A percentile compares a stretch with the other conserved stretches of the same genome.
Evolutionary conservation across 2,329 filamentous ascomycete genomes (phyloP).

Genomic region (Alternaria rosae): DNA sequence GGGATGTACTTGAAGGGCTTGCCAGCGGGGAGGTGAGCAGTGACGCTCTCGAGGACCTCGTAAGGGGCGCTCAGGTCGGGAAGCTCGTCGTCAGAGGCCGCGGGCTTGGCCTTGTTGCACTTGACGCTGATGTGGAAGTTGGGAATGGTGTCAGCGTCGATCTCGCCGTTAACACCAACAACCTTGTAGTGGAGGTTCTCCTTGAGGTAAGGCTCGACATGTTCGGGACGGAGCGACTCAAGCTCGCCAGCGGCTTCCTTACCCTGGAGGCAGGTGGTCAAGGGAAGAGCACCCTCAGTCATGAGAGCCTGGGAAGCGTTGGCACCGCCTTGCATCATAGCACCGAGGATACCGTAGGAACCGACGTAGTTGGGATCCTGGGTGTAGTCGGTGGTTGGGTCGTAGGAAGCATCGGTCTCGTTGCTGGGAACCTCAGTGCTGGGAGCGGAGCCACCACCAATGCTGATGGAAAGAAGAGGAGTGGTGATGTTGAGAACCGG

Average conservation of each 20-base stretch:
- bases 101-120: slow-evolving; percentile 40
- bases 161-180: slow-evolving; percentile 40
- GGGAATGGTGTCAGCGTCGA: slow-evolving; percentile 37
- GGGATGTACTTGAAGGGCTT: slow-evolving; percentile 40
- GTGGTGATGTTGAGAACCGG: slow-evolving; percentile 29
- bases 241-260: slow-evolving; percentile 41
- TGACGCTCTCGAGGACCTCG: slow-evolving; percentile 34
- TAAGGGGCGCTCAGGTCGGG: slow-evolving; percentile 40
- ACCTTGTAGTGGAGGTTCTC: slow-evolving; percentile 48
- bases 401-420: slow-evolving; percentile 33
- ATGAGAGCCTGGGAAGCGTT: slow-evolving; percentile 38
- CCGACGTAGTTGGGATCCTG: slow-evolving; percentile 44
- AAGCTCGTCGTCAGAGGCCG: slow-evolving; percentile 32
- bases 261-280: slow-evolving; percentile 46
- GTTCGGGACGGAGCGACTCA: slow-evolving; percentile 40
- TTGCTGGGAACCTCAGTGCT: slow-evolving; percentile 23
- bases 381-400: slow-evolving; percentile 37
- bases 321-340: slow-evolving; percentile 30
- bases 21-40: slow-evolving; percentile 39
- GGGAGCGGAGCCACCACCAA: slow-evolving; percentile 14
- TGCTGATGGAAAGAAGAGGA: slow-evolving; percentile 2
- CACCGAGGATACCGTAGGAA: slow-evolving; percentile 43
- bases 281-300: slow-evolving; percentile 42
- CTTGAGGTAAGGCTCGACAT: slow-evolving; percentile 45
- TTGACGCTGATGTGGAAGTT: slow-evolving; percentile 46